These are phyloP conservation scores for Solanum chacoense DNA, from an alignment of 305 asterid genomes.

Conservation along the genomic window DNA sequence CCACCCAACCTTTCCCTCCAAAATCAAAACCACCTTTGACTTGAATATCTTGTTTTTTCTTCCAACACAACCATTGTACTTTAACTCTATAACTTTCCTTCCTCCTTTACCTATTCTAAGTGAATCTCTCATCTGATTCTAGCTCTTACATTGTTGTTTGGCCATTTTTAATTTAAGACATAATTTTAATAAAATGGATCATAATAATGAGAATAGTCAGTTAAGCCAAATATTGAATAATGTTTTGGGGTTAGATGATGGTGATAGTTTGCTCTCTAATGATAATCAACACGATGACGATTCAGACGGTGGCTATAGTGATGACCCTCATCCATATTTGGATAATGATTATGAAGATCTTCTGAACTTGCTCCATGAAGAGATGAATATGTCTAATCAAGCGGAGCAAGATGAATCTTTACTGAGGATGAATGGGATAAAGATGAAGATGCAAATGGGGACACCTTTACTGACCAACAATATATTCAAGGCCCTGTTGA, in stretches of 20 bases:
- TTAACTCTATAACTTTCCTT: too few relatives aligned
- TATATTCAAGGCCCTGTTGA: neutral
- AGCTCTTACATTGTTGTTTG: neutral
- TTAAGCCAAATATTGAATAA: neutral
- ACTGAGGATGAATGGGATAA: neutral
- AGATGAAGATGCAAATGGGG: neutral
- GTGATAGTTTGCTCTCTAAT: neutral
- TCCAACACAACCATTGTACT: neutral
- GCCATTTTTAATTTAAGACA: neutral
- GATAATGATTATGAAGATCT: neutral
- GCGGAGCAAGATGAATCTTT: neutral
- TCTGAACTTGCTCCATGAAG: neutral
- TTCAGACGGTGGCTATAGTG: neutral
- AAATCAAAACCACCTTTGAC: neutral
- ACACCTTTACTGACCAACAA: neutral
- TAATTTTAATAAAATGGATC: neutral
- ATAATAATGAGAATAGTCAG: too few relatives aligned
- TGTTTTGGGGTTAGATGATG: neutral
- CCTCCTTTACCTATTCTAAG: neutral
- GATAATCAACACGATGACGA: neutral
- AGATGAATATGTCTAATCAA: neutral
- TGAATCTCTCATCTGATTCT: neutral
- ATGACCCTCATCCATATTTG: neutral
- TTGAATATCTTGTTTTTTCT: neutral
- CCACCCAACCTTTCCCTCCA: neutral